Conservation (phyloP, 192 early-diverging fungal genomes). For the Dissophora ornata region DNA sequence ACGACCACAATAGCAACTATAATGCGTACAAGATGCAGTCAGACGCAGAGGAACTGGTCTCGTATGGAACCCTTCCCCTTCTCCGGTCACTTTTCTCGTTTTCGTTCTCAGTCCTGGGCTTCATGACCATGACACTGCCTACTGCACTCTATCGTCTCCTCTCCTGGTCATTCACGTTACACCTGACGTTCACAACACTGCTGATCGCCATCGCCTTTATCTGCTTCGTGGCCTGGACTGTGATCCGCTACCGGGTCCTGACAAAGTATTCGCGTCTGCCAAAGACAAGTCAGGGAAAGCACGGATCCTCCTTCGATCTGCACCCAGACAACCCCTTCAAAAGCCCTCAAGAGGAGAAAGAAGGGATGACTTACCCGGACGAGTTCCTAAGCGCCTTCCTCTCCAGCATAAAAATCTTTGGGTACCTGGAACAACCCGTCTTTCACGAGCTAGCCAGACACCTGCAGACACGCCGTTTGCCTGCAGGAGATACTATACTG, state of each 20-base stretch:
- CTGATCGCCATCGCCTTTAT: slow-evolving; percentile 53
- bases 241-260: slow-evolving; percentile 78
- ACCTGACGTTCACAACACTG: slow-evolving; percentile 70
- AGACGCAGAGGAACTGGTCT: not conserved
- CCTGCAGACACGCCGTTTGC: slow-evolving; percentile 79
- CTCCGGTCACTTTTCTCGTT: slow-evolving; percentile 41
- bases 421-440: slow-evolving; percentile 95
- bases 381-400: slow-evolving; percentile 87
- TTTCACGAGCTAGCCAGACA: slow-evolving; percentile 96
- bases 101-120: slow-evolving; percentile 56
- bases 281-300: slow-evolving; percentile 52
- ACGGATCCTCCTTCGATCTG: slow-evolving; percentile 72
- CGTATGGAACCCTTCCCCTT: slow-evolving; percentile 21
- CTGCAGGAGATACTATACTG: slow-evolving; percentile 83
- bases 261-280: slow-evolving; percentile 81
- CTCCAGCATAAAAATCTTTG: slow-evolving; percentile 93
- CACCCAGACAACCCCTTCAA: slow-evolving; percentile 71
- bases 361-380: slow-evolving; percentile 68
- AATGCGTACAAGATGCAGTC: not conserved
- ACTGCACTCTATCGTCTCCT: slow-evolving; percentile 62
- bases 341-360: slow-evolving; percentile 64
- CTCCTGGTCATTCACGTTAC: slow-evolving; percentile 72
- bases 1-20: slow-evolving; percentile 3
- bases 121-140: slow-evolving; percentile 65
- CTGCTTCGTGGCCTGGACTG: slow-evolving; percentile 58